Conservation (phyloP, 441 rosid genomes). For the Eutrema salsugineum region DNA sequence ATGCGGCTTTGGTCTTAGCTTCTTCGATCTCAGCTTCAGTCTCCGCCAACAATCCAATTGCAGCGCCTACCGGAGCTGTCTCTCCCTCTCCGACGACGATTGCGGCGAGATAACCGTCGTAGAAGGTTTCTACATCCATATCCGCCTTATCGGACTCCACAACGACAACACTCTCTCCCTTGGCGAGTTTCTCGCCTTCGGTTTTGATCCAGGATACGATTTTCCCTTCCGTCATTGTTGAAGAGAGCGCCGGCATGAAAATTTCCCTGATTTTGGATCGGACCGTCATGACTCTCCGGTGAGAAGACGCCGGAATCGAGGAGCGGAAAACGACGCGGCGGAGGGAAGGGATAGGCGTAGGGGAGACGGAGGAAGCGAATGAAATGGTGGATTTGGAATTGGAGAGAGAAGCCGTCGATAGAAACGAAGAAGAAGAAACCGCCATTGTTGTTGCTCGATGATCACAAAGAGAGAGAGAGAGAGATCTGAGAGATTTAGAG, state of each 20-base stretch:
- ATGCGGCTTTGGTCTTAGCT: constrained; percentile 73
- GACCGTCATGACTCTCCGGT: constrained; percentile 35
- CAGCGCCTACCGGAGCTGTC: constrained; percentile 82
- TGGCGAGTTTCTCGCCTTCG: constrained; percentile 85
- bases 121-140: constrained; percentile 97
- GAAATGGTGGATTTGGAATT: constrained; percentile 35
- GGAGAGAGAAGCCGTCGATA: constrained; percentile 36
- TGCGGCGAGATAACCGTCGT: constrained; percentile 92
- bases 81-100: constrained; percentile 92
- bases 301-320: constrained; percentile 27
- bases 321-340: constrained; percentile 30
- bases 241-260: constrained; percentile 97
- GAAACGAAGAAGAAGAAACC: constrained; percentile 40
- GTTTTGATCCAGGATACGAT: constrained; percentile 95
- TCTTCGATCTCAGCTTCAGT: constrained; percentile 85
- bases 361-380: constrained; percentile 38
- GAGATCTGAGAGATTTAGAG: constrained; percentile 16
- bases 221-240: constrained; percentile 98
- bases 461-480: constrained; percentile 17
- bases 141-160: constrained; percentile 99
- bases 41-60: constrained; percentile 87
- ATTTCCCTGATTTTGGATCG: constrained; percentile 89
- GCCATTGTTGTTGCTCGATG: constrained; percentile 35
- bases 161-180: constrained; percentile 96
- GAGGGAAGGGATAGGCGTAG: constrained; percentile 32